Conservation (phyloP, 1,139 yeast genomes). For the Blastobotrys buckinghamii region DNA sequence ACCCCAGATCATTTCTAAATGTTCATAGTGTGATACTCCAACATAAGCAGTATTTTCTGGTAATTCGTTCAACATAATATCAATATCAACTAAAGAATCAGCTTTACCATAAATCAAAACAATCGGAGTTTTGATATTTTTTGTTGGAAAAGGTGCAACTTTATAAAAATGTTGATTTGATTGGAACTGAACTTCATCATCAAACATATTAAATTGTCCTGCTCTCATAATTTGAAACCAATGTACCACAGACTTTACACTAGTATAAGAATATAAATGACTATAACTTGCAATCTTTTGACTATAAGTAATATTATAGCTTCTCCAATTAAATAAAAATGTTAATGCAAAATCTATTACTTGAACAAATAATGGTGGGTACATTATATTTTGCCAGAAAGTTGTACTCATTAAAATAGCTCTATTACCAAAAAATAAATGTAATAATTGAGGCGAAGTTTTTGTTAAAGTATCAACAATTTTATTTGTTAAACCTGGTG, state of each 20-base stretch:
- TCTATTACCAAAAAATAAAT: constrained; percentile 65
- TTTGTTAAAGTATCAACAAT: constrained; percentile 71
- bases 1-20: constrained; percentile 89
- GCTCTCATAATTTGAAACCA: constrained; percentile 91
- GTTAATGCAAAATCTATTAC: constrained; percentile 66
- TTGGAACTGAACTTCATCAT: constrained; percentile 42
- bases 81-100: constrained; percentile 82
- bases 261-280: constrained; percentile 83
- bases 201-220: constrained; percentile 84
- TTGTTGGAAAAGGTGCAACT: constrained; percentile 62
- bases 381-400: constrained; percentile 78
- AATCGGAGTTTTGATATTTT: constrained; percentile 63
- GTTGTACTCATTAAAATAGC: constrained; percentile 69
- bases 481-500: constrained; percentile 72
- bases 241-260: constrained; percentile 88
- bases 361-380: constrained; percentile 73
- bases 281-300: constrained; percentile 77
- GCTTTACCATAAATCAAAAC: constrained; percentile 69
- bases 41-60: constrained; percentile 35
- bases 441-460: constrained; percentile 72
- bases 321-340: constrained; percentile 72
- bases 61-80: constrained; percentile 59
- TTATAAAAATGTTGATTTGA: constrained; percentile 34
- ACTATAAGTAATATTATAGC: constrained; percentile 57
- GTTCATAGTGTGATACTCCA: constrained; percentile 64